Evolutionary conservation across 768 basidiomycete genomes (phyloP), one percentile per base, ranked within the genome.

Genomic region (Termitomyces titanicus): DNA sequence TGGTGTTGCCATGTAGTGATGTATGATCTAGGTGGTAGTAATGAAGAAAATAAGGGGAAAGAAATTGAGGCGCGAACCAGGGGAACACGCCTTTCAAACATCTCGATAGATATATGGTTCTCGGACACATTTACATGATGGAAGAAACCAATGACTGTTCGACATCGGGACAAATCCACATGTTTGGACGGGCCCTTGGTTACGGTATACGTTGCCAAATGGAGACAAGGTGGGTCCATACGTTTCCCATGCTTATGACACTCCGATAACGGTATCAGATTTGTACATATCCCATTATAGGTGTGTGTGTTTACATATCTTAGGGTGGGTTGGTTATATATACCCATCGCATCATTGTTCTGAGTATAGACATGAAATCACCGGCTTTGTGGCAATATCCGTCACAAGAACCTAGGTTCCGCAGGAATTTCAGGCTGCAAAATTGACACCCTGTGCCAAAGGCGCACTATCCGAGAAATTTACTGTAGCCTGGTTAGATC

Each of bases 371-470:
- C 43, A 45, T 20, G 38, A 33, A 42, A 40, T 48, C 46, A 47
- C 50, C 51, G 51, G 48, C 29, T 50, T 45, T 61, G 54, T 56
- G 54, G 51, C 54, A 38, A 55, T n/a, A 53, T 52, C 20, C 29
- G 38, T 51, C 27, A 45, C 10, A 48, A 53, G 22, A 27, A 49
- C 46, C 48, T 42, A 20, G 31, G 47, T 37, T 25, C 34, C 46
- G 55, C 37, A 34, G 42, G 15, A 22, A 31, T 3, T 45, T 70
- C 72, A 82, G 34, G 79, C 62, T 29, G 80, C 68, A 72, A 98
- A 98, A 61, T 81, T 84, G 57, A 98, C 94, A 8, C 95, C 95
- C 70, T 98, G 95, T 0, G 95, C 95, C 34, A 98, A 76, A 9
- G 92, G 94, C 42, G 92, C 86, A 61, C 86, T 82, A 68, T 94